A percentile compares a stretch with the other conserved stretches of the same genome.
These are phyloP conservation scores for Phytophthora megakarya DNA, from an alignment of 352 stramenopile species.

Conservation along the genomic window DNA sequence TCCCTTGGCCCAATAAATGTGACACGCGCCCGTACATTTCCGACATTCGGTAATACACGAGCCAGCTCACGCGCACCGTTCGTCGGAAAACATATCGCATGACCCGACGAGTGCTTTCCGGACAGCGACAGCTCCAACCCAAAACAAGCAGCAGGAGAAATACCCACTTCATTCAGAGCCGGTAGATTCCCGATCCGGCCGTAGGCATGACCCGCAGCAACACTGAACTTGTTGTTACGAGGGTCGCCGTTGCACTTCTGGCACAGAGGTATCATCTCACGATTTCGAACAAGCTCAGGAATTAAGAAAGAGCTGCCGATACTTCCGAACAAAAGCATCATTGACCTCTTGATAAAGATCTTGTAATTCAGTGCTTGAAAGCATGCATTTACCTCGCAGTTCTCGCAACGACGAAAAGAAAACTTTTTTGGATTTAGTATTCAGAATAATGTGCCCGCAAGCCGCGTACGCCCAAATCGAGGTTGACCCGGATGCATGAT, in stretches of 20 bases:
- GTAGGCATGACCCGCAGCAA: conserved; percentile 32
- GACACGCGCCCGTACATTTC: conserved; percentile 1
- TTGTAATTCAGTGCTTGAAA: background rate
- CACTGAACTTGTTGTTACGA: conserved; percentile 34
- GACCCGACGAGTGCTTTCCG: conserved; percentile 13
- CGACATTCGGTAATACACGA: conserved; percentile 7
- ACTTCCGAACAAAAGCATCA: background rate
- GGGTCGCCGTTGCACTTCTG: conserved; percentile 13
- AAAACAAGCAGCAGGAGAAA: conserved; percentile 14
- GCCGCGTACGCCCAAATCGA: conserved; percentile 10
- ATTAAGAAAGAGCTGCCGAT: conserved; percentile 30
- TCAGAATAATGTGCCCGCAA: conserved; percentile 6
- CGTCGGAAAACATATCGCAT: conserved; percentile 23
- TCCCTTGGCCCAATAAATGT: conserved; percentile 23
- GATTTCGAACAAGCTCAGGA: conserved; percentile 26
- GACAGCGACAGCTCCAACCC: conserved; percentile 18
- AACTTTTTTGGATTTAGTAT: background rate
- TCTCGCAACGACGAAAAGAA: conserved; percentile 1
- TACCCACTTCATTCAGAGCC: conserved; percentile 2
- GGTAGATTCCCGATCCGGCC: conserved; percentile 13
- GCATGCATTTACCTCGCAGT: background rate
- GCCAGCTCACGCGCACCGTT: conserved; percentile 1
- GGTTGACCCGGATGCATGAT: background rate
- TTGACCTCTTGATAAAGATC: background rate
- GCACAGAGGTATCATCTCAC: conserved; percentile 14